Evolutionary conservation across 352 stramenopile species (phyloP), one percentile per base, ranked within the genome.

Genomic region (Phytophthora tentaculata): DNA sequence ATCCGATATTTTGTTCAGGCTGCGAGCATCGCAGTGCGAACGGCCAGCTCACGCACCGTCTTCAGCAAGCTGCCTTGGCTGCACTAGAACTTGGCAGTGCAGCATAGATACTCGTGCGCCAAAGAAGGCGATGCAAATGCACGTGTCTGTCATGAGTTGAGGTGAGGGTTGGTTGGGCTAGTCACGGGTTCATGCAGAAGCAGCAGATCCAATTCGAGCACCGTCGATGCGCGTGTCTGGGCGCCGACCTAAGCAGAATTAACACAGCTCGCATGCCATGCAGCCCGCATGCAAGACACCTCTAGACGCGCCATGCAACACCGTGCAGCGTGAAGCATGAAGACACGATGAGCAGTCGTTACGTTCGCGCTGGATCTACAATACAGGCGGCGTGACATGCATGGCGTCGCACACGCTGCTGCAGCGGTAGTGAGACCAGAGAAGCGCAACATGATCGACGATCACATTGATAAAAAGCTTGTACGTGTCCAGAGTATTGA

Each of bases 281-380:
- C 64, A 62, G 57, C 22, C 56, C n/a, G n/a, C 20, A 26, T 64
- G 20, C 51, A 63, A 29, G 52, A 26, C 28, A 61, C 64, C 58
- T 68, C 68, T 51, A 71, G 53, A 28, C 23, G 16, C 24, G 24
- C 20, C 41, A 39, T 45, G 20, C 44, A 56, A 20, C 44, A 29
- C 53, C 39, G 50, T 48, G 61, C 48, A 16, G 43, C 28, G 5
- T n/a, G 32, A 45, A 45, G 52, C 51, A 52, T 61, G 52, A 66
- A 61, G 37, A 66, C 48, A 66, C 56, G 56, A 65, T 12, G 12
- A 20, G 32, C 24, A 45, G 24, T 17, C 29, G 35, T 32, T 47
- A 16, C 8, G 12, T 48, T 70, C 63, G 24, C 28, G 39, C 32
- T 32, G 37, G 62, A 65, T 65, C 62, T 69, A 37, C 62, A 64